phyloP scores from a whole-genome alignment of 768 basidiomycete species.

The Hypsizygus marmoreus region DNA sequence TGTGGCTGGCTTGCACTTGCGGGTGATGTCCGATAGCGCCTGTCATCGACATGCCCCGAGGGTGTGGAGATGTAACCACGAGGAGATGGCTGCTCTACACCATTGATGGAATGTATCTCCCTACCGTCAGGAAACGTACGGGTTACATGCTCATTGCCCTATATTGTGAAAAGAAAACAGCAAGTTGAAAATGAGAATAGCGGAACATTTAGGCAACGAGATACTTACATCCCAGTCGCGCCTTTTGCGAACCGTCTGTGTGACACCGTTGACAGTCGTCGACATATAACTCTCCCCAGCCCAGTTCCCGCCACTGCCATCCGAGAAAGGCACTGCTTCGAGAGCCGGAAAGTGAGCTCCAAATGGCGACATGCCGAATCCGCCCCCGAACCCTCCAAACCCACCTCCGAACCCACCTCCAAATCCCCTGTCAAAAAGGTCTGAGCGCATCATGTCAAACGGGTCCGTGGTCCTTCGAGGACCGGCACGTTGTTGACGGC shows the following conservation, averaged over 20 bases:
- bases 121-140: constrained; percentile 68
- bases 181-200: constrained; percentile 11
- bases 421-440: no score
- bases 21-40: constrained; percentile 18
- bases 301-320: constrained; percentile 38
- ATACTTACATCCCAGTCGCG: constrained; percentile 58
- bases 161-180: neutral
- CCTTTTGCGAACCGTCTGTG: constrained; percentile 56
- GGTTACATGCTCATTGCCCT: constrained; percentile 79
- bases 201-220: neutral
- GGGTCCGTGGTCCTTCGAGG: constrained; percentile 28
- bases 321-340: constrained; percentile 28
- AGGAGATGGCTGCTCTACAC: constrained; percentile 47
- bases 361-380: constrained; percentile 21
- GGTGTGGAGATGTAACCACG: constrained; percentile 29
- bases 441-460: constrained; percentile 33
- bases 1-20: constrained; percentile 16
- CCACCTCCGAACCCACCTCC: constrained; percentile 33
- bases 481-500: constrained; percentile 29
- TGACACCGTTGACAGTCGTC: constrained; percentile 66
- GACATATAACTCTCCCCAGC: constrained; percentile 58
- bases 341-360: constrained; percentile 27
- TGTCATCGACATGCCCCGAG: constrained; percentile 14
- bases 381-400: constrained; percentile 24
- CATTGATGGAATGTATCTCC: constrained; percentile 68